Conservation (phyloP, 164 flowering plant species). For the Tetracentron sinense region DNA sequence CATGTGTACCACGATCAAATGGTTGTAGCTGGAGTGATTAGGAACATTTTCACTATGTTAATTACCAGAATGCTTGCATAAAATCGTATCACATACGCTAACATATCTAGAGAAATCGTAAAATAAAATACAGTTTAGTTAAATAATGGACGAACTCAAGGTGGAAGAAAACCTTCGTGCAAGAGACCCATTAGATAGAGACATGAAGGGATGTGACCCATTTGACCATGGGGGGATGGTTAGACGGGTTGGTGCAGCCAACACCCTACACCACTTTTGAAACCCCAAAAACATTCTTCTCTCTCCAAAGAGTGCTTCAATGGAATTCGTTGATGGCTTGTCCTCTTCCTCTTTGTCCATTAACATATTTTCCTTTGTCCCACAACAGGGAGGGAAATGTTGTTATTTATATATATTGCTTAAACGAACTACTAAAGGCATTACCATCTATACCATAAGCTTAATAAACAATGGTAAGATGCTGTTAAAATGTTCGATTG, state of each 20-base stretch:
- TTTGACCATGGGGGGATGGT: conserved; percentile 32
- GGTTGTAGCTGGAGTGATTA: no score
- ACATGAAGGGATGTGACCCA: conserved; percentile 23
- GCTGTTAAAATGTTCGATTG: no score
- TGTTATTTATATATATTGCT: no score
- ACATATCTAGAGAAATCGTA: neutral
- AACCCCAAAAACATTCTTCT: conserved; percentile 22
- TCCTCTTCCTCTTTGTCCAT: conserved; percentile 24
- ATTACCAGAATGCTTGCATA: no score
- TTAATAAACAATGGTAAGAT: no score
- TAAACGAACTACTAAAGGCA: no score
- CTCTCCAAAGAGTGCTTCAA: conserved; percentile 22
- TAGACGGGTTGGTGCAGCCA: conserved; percentile 51
- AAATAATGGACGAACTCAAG: neutral
- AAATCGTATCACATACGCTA: neutral
- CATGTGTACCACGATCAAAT: no score
- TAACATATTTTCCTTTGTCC: neutral
- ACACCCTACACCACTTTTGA: conserved; percentile 26
- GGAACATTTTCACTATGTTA: no score
- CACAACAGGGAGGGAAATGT: neutral
- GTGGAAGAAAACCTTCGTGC: neutral
- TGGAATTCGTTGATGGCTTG: conserved; percentile 24
- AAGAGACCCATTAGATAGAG: neutral
- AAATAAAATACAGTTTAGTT: no score
- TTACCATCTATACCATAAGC: no score